Base-by-base conservation (phyloP, 345 rosid genomes). In the Geranium rotundifolium region DNA sequence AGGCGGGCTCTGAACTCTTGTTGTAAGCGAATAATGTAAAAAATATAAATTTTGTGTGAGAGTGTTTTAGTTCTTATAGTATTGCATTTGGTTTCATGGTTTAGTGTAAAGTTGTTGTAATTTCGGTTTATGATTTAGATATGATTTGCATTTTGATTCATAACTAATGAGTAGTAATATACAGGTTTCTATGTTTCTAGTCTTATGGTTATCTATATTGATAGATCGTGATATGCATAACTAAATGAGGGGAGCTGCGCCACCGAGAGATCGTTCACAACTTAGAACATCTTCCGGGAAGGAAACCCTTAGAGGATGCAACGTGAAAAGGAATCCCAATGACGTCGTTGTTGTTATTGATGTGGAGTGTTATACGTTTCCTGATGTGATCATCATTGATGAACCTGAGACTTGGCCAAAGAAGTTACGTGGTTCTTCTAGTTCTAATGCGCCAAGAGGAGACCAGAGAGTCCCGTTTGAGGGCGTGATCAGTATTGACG, bases 401-500 rank as follows among this genome's bases (percentile, higher is more conserved):
- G 82, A 37, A 41, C 85, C 88, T 0, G 84, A 88, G 75, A 72
- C 85, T 18, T 60, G 65, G 0, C 75, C 71, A 64, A 66, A 64
- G 62, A 69, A 75, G 29, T 57, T 74, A 20, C 72, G 65, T 30
- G 70, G 80, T 65, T 23, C 27, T 23, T 23, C 27, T 23, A 23
- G 2, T 23, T 66, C 87, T 0, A 61, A 65, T 63, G 76, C 69
- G 27, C 63, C 69, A 17, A 39, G 74, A 65, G 67, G 63, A 23
- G 70, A 75, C 37, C 72, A 75, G 54, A 69, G 67, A 19, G 69
- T 73, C 34, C 69, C 80, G 60, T 71, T 69, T 67, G 70, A 49
- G 16, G 68, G 70, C 10, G 73, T 91, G 34, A 82, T 91, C 67
- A 73, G 81, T 71, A 76, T 91, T 75, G 93, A 88, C 29, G 96